Percentiles rank a stretch among this genome's conserved stretches.
Evolutionary conservation across 768 basidiomycete species (phyloP).

Genomic region (Tylopilus rubrobrunneus): DNA sequence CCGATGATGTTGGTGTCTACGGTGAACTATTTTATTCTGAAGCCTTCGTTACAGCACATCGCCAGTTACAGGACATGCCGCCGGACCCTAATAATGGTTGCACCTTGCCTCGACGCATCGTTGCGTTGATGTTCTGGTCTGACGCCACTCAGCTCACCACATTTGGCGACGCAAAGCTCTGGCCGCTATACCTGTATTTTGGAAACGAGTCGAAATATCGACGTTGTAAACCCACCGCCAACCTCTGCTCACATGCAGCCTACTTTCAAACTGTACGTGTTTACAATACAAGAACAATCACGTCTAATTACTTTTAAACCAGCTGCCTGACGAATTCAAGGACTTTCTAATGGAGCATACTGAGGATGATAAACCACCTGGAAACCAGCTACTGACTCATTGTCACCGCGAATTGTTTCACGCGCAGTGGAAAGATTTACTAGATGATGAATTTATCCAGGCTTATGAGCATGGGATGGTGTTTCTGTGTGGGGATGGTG

Average conservation of each 20-base stretch:
- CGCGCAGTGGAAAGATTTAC: background rate
- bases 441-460: too few species aligned
- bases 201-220: background rate
- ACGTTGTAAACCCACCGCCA: background rate
- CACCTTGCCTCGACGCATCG: background rate
- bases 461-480: background rate
- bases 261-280: background rate
- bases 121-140: conserved; percentile 1
- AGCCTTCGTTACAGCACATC: background rate
- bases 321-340: background rate
- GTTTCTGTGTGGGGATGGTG: background rate
- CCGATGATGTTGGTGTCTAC: background rate
- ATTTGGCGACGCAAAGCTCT: background rate
- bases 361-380: background rate
- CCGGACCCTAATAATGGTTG: background rate
- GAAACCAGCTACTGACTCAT: too few species aligned
- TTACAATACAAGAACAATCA: too few species aligned
- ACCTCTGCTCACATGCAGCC: background rate
- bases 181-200: background rate
- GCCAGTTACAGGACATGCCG: background rate
- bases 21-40: background rate
- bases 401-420: too few species aligned
- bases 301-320: too few species aligned
- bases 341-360: background rate
- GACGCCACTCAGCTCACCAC: background rate